Conservation (phyloP, 148 eudicot genomes). For the Dysphania ambrosioides region DNA sequence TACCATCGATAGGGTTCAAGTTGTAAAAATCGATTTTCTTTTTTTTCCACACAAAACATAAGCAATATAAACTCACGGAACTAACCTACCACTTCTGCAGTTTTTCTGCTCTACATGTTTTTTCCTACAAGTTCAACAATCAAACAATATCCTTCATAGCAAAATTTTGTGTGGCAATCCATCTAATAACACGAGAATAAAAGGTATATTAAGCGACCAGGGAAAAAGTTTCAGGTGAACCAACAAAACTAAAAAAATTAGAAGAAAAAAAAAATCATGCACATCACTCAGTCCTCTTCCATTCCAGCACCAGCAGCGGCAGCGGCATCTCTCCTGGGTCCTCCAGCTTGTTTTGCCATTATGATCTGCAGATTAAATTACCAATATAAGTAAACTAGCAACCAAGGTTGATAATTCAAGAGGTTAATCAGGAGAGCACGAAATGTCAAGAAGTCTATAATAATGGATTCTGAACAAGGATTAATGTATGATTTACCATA, state of each 20-base stretch:
- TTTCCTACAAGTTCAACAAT: not conserved
- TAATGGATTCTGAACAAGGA: too few species aligned
- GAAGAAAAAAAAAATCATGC: not conserved
- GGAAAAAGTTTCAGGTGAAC: not conserved
- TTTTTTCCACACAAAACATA: too few species aligned
- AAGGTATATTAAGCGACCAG: constrained; percentile 5
- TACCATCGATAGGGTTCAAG: not conserved
- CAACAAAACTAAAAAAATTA: not conserved
- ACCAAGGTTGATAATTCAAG: not conserved
- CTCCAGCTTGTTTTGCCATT: constrained; percentile 98
- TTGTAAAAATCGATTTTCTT: not conserved
- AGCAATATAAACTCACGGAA: not conserved
- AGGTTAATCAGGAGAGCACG: not conserved
- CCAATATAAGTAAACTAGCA: not conserved
- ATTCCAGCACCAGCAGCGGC: constrained; percentile 67
- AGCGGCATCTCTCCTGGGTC: constrained; percentile 60
- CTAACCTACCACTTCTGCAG: not conserved
- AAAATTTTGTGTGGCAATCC: constrained; percentile 20
- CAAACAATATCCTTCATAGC: constrained; percentile 14
- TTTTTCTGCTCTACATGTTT: not conserved
- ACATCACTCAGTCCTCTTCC: constrained; percentile 65
- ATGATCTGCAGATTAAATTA: constrained; percentile 56
- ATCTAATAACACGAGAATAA: not conserved
- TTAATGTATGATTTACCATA: too few species aligned
- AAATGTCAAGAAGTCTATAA: not conserved